Conservation (phyloP, 495 filamentous ascomycete genomes). For the Tuber umbilicatum region DNA sequence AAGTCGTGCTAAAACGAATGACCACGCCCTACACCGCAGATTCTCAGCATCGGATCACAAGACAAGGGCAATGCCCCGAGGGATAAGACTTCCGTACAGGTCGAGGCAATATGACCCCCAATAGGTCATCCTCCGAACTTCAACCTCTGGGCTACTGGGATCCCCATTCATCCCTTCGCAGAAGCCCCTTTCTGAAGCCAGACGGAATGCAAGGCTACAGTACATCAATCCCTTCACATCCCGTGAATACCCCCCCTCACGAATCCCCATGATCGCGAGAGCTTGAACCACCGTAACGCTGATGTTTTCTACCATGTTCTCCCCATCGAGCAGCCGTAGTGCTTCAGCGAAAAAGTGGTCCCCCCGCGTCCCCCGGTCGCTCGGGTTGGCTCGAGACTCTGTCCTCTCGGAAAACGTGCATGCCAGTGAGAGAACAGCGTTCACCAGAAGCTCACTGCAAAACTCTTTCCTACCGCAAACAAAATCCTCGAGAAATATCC, state of each 20-base stretch:
- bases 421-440: slow-evolving; percentile 62
- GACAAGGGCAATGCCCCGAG: neutral
- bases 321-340: slow-evolving; percentile 50
- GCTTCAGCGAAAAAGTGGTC: slow-evolving; percentile 66
- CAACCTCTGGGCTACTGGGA: slow-evolving; percentile 48
- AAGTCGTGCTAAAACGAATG: slow-evolving; percentile 55
- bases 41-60: slow-evolving; percentile 15
- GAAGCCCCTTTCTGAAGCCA: slow-evolving; percentile 58
- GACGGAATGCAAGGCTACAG: slow-evolving; percentile 57
- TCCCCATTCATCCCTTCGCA: slow-evolving; percentile 45
- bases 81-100: slow-evolving; percentile 48
- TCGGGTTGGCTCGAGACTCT: slow-evolving; percentile 54
- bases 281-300: slow-evolving; percentile 70
- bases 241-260: slow-evolving; percentile 55
- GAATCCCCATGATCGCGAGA: slow-evolving; percentile 61
- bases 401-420: slow-evolving; percentile 66
- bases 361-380: slow-evolving; percentile 59
- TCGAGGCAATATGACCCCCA: slow-evolving; percentile 64
- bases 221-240: slow-evolving; percentile 61
- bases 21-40: slow-evolving; percentile 51
- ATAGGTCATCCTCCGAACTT: slow-evolving; percentile 60
- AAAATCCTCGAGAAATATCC: slow-evolving; percentile 64
- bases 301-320: slow-evolving; percentile 51
- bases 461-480: slow-evolving; percentile 51
- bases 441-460: slow-evolving; percentile 65